Evolutionary conservation across 2,329 filamentous ascomycete species (phyloP).

Genomic region (Penicillium sp.): DNA sequence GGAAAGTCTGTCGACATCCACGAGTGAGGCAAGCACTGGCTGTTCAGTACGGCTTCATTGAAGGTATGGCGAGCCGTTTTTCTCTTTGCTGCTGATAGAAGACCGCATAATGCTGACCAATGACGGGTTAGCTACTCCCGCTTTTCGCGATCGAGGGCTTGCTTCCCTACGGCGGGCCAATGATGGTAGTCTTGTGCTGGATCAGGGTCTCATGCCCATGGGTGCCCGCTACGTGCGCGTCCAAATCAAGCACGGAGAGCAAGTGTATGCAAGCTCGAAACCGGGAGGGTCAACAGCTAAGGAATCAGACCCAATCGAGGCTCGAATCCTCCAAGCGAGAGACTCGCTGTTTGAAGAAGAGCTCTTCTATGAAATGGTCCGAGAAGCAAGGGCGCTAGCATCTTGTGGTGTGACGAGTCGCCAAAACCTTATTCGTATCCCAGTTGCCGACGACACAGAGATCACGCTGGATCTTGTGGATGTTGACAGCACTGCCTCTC

Average conservation of each 20-base stretch:
- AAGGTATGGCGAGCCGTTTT: constrained; percentile 46
- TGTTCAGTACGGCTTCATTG: constrained; percentile 83
- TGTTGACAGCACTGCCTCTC: constrained; percentile 40
- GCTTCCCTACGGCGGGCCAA: constrained; percentile 69
- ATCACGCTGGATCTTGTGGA: constrained; percentile 64
- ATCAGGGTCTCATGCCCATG: constrained; percentile 50
- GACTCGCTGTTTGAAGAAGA: constrained; percentile 59
- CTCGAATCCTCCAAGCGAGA: constrained; percentile 39
- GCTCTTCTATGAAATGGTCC: constrained; percentile 80
- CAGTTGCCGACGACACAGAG: constrained; percentile 48
- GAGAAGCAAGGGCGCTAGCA: constrained; percentile 69
- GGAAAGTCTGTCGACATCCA: constrained; percentile 75
- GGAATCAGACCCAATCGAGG: constrained; percentile 28
- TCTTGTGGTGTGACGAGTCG: constrained; percentile 64
- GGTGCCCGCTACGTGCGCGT: constrained; percentile 61
- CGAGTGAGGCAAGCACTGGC: constrained; percentile 67
- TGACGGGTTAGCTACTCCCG: constrained; percentile 41
- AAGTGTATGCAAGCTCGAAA: constrained; percentile 52
- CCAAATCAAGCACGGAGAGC: constrained; percentile 54
- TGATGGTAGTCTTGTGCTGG: constrained; percentile 69
- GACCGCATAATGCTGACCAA: background rate
- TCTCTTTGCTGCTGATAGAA: too few species aligned
- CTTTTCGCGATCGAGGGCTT: constrained; percentile 65
- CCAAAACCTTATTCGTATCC: constrained; percentile 53
- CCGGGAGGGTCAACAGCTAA: constrained; percentile 12